Evolutionary conservation across 2,329 filamentous ascomycete genomes (phyloP).

Genomic region (Scleromitrula shiraiana): DNA sequence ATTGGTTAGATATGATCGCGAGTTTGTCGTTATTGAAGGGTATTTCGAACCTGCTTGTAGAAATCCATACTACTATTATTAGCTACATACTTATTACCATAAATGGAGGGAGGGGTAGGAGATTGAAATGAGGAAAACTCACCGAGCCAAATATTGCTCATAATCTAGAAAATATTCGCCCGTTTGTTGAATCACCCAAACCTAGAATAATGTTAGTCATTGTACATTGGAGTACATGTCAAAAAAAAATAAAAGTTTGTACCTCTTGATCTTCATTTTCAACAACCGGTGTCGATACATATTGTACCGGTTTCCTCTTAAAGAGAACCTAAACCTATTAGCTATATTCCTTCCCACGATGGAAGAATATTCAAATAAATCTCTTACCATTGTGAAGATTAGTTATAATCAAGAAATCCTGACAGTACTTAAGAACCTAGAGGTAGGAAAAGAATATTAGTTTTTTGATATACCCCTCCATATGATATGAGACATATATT

Average conservation of each 20-base stretch:
- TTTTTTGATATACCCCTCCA: conserved; percentile 17
- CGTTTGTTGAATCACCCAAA: conserved; percentile 87
- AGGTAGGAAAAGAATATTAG: conserved; percentile 17
- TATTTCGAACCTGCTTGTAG: conserved; percentile 67
- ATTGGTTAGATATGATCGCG: conserved; percentile 19
- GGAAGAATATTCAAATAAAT: neutral
- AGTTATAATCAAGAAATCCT: conserved; percentile 10
- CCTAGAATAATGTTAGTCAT: conserved; percentile 42
- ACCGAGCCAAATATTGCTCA: conserved; percentile 80
- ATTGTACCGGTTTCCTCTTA: conserved; percentile 90
- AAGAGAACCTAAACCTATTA: conserved; percentile 65
- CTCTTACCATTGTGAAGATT: conserved; percentile 24
- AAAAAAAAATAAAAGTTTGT: conserved; percentile 32
- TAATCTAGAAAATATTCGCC: conserved; percentile 85
- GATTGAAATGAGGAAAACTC: conserved; percentile 33
- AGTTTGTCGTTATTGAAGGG: neutral
- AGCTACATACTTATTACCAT: conserved; percentile 2
- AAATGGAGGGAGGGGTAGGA: conserved; percentile 1
- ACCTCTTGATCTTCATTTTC: conserved; percentile 81
- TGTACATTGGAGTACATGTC: conserved; percentile 10
- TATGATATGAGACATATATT: conserved; percentile 7
- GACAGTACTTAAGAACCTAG: conserved; percentile 17
- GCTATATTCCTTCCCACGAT: conserved; percentile 8
- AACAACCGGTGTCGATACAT: conserved; percentile 62
- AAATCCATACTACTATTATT: conserved; percentile 66